Percentiles rank a stretch among this genome's conserved stretches.
phyloP scores from a whole-genome alignment of 208 protist species.

The Leishmania lainsoni region DNA sequence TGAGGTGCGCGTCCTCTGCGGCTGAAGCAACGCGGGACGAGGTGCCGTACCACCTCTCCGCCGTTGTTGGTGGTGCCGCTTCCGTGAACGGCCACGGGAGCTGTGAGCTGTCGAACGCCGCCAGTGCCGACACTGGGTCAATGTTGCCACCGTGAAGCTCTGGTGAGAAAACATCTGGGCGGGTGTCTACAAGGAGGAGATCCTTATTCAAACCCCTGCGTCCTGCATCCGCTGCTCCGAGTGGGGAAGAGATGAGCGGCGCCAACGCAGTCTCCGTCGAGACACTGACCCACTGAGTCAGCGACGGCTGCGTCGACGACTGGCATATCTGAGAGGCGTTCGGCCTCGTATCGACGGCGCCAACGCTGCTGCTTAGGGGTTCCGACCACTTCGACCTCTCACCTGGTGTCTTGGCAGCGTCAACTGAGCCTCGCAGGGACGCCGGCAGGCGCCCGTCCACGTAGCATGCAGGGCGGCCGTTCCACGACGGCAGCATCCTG shows the following conservation, averaged over 20 bases:
- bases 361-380: neutral
- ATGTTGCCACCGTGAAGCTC: slow-evolving; percentile 50
- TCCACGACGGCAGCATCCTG: slow-evolving; percentile 34
- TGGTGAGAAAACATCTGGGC: slow-evolving; percentile 60
- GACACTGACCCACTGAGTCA: neutral
- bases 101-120: slow-evolving; percentile 8
- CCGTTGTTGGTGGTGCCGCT: slow-evolving; percentile 31
- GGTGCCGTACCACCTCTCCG: slow-evolving; percentile 16
- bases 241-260: neutral
- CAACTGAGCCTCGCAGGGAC: neutral
- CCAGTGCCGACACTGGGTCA: slow-evolving; percentile 24
- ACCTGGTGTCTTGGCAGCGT: neutral
- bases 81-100: slow-evolving; percentile 65
- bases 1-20: slow-evolving; percentile 22
- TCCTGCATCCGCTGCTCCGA: neutral
- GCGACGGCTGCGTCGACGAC: neutral
- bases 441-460: slow-evolving; percentile 41
- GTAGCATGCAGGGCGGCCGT: slow-evolving; percentile 18
- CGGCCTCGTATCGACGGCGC: slow-evolving; percentile 9
- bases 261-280: neutral
- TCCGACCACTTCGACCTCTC: neutral
- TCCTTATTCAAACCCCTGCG: neutral
- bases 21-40: slow-evolving; percentile 2
- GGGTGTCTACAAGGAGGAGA: slow-evolving; percentile 53
- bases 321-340: neutral